Base-by-base conservation (phyloP, 768 basidiomycete genomes). In the Leucosporidium yakuticum region DNA sequence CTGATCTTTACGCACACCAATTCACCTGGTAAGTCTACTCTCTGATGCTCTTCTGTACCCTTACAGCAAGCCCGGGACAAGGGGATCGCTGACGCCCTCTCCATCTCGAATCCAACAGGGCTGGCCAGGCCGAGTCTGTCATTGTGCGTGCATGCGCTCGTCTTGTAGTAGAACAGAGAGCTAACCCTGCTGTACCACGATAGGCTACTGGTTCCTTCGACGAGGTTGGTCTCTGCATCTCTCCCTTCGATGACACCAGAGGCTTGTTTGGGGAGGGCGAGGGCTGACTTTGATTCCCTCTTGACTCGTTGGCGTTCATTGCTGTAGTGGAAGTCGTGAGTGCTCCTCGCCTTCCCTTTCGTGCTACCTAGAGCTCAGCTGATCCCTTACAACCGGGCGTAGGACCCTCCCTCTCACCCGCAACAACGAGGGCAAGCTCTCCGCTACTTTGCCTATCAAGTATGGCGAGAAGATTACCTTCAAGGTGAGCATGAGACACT, bases 381-480 rank as follows among this genome's bases (percentile, higher is more conserved):
- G 23, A 31, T 15, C 21, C 58, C 25, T 39, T n/a, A n/a, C 57
- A 23, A 9, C 34, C 15, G 7, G 4, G 31, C 11, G 23, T 44
- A 60, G 59, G 15, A 47, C 59, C 15, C 31, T 56, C 65, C 64
- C 67, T 56, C 59, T 59, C 44, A 50, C 58, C 65, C 60, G 14
- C 39, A 48, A 4, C 51, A 15, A 25, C 4, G 50, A 67, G 47
- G 62, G 63, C 50, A 50, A 60, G n/a, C 36, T 58, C 48, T 60
- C 62, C 50, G 66, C 50, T n/a, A 32, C 29, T 23, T 11, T 20
- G 12, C 47, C 15, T 25, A 80, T 90, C 36, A 86, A 87, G 1
- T 89, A 84, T 84, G 84, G 81, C 57, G 76, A 83, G 60, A 87
- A 85, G 74, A 79, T 88, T 65, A 74, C 80, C 11, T 91, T 88